Percentiles rank a stretch among this genome's conserved stretches.
These are phyloP conservation scores for Salvia rosmarinus DNA, from an alignment of 257 asterid genomes.

Conservation along the genomic window DNA sequence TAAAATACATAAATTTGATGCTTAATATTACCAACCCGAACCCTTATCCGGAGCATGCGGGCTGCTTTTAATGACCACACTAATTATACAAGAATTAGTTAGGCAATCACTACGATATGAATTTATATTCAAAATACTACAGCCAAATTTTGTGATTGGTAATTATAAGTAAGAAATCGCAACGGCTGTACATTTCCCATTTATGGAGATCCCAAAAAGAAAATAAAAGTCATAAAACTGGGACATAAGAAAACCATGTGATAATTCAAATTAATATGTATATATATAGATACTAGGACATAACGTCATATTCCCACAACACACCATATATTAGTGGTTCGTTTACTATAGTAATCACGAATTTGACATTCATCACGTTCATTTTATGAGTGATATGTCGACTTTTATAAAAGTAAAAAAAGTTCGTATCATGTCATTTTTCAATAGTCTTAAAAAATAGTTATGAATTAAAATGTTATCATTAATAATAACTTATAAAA, in stretches of 20 bases:
- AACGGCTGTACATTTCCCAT: not conserved
- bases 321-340: too few species aligned
- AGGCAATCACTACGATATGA: not conserved
- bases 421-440: too few species aligned
- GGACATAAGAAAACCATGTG: not conserved
- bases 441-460: too few species aligned
- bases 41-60: constrained; percentile 36
- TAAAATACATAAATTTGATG: constrained; percentile 2
- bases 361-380: too few species aligned
- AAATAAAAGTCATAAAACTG: not conserved
- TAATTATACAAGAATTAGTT: constrained; percentile 4
- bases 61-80: constrained; percentile 25
- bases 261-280: not conserved
- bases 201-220: not conserved
- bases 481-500: too few species aligned
- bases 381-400: too few species aligned
- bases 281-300: not conserved
- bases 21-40: constrained; percentile 21
- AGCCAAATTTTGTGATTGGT: constrained; percentile 1
- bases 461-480: too few species aligned
- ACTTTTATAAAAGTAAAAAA: too few species aligned
- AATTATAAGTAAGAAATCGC: not conserved
- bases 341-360: too few species aligned
- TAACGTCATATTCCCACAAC: not conserved
- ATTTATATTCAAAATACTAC: not conserved